Percentiles rank a stretch among this genome's conserved stretches.
phyloP scores from a whole-genome alignment of 805 yeast genomes.

The Barnettozyma californica region DNA sequence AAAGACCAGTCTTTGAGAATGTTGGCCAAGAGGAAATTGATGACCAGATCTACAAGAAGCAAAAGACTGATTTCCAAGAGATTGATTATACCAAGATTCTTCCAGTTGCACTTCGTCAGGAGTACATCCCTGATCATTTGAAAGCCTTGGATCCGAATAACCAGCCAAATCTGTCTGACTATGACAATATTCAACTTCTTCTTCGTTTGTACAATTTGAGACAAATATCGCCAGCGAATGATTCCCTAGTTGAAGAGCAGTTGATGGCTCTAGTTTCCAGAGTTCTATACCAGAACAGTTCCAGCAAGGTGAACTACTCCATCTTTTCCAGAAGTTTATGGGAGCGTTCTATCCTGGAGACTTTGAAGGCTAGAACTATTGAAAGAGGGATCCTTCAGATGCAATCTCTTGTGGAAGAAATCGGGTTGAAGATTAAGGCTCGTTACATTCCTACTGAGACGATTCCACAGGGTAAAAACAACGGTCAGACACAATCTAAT shows the following conservation, averaged over 20 bases:
- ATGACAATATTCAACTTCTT: constrained; percentile 71
- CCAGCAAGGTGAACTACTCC: constrained; percentile 57
- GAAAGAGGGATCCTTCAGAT: constrained; percentile 93
- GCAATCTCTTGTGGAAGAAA: constrained; percentile 86
- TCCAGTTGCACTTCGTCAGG: constrained; percentile 58
- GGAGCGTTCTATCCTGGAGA: constrained; percentile 83
- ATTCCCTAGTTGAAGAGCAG: constrained; percentile 75
- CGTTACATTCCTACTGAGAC: constrained; percentile 43
- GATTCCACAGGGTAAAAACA: constrained; percentile 14
- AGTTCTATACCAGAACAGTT: constrained; percentile 48
- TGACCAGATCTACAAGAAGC: constrained; percentile 34
- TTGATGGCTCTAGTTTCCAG: constrained; percentile 71
- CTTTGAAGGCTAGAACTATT: constrained; percentile 74
- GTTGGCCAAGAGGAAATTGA: constrained; percentile 44
- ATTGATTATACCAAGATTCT: constrained; percentile 40
- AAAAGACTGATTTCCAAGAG: constrained; percentile 34
- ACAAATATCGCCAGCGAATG: constrained; percentile 67
- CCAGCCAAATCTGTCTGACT: constrained; percentile 66
- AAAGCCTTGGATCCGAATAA: constrained; percentile 66
- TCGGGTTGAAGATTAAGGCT: constrained; percentile 61
- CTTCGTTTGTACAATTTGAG: constrained; percentile 58
- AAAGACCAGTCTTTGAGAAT: constrained; percentile 65
- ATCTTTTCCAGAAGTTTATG: constrained; percentile 78
- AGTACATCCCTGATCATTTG: constrained; percentile 54
- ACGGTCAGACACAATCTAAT: constrained; percentile 24